Base-by-base conservation (phyloP, 805 yeast genomes). In the Wickerhamomyces canadensis region DNA sequence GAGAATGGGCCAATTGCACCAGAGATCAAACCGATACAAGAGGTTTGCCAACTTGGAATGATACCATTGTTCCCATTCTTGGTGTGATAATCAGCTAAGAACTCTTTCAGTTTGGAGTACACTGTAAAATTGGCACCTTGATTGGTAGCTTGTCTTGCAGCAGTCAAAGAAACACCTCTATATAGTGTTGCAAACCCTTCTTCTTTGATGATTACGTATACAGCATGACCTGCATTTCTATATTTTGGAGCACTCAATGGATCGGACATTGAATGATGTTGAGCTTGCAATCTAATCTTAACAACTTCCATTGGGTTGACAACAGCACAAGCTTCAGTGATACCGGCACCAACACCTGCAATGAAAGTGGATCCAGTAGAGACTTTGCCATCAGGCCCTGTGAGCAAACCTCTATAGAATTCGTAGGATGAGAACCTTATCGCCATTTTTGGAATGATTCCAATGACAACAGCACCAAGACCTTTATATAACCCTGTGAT, bases 1-100 rank as follows among this genome's bases (percentile, higher is more conserved):
- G 96, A 86, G 63, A 91, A 81, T 11, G 98, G 98, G 26, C 98
- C 98, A 57, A 91, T 79, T 7, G 97, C 98, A 64, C 98, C 98
- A 38, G 95, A 84, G 35, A 86, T 65, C 51, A 93, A 75, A 41
- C 98, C 98, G 55, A 89, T 84, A 45, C 77, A 66, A 14, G 96
- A 87, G 22, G 97, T 93, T 67, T 91, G 95, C 87, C 95, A 91
- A 29, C 91, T 73, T 40, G 98, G 96, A 45, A 91, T 74, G 32
- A 71, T 68, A 36, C 59, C 59, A 31, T 43, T 40, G 37, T 52
- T 49, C 18, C 58, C 58, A 38, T 68, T 68, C 28, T 57, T 55
- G 3, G 70, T 51, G 47, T 81, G 86, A 55, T 74, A 66, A 27
- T 74, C 76, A 57, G 78, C 83, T 51, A 87, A 72, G 48, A 60